These are phyloP conservation scores for Magnusiomyces suaveolens DNA, from an alignment of 1,139 yeast genomes.

Conservation along the genomic window DNA sequence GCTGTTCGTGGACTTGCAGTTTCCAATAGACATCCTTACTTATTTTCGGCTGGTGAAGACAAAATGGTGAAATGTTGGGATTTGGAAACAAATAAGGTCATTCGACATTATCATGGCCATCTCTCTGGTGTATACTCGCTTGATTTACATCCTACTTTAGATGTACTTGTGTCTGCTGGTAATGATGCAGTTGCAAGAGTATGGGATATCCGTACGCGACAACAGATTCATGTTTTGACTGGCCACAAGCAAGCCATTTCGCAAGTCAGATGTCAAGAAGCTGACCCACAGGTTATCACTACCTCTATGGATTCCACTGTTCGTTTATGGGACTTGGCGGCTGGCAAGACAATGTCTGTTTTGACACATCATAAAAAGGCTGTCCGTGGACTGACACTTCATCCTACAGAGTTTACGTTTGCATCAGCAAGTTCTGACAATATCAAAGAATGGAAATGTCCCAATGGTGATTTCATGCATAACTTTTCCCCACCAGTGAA, in stretches of 20 bases:
- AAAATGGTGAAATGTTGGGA: slow-evolving; percentile 97
- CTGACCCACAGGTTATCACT: slow-evolving; percentile 79
- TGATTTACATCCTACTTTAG: slow-evolving; percentile 79
- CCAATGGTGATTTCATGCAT: slow-evolving; percentile 63
- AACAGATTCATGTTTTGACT: slow-evolving; percentile 62
- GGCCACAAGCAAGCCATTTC: slow-evolving; percentile 79
- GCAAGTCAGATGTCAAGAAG: slow-evolving; percentile 53
- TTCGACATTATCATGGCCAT: slow-evolving; percentile 90
- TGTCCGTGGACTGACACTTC: slow-evolving; percentile 61
- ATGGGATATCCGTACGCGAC: slow-evolving; percentile 86
- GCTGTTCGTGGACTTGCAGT: slow-evolving; percentile 69
- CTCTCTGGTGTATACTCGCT: slow-evolving; percentile 79
- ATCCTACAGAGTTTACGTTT: slow-evolving; percentile 66
- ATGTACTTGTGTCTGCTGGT: slow-evolving; percentile 81
- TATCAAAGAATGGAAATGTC: slow-evolving; percentile 74
- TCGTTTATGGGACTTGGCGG: slow-evolving; percentile 76
- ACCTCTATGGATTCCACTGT: slow-evolving; percentile 81
- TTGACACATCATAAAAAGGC: slow-evolving; percentile 81
- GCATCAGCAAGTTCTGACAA: slow-evolving; percentile 75
- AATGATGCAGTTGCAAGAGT: slow-evolving; percentile 78
- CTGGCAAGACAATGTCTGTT: slow-evolving; percentile 50
- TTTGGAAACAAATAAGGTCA: slow-evolving; percentile 70
- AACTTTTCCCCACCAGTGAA: slow-evolving; percentile 40
- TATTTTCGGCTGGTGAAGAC: slow-evolving; percentile 90
- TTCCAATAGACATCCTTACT: slow-evolving; percentile 69